Base-by-base conservation (phyloP, 139 green algal genomes). In the Dunaliella primolecta region DNA sequence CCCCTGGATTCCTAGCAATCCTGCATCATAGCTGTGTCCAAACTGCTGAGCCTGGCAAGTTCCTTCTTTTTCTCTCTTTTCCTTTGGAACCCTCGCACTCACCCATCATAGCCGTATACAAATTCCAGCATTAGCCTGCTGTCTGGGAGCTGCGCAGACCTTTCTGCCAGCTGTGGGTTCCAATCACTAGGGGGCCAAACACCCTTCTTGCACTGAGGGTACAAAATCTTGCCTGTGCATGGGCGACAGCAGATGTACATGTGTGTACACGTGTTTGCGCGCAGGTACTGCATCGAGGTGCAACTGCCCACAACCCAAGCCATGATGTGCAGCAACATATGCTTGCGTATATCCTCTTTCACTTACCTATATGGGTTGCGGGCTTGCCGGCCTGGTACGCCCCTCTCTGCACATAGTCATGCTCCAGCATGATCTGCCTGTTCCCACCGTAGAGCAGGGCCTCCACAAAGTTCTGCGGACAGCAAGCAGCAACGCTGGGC, bases 31-130 rank as follows among this genome's bases (percentile, higher is more conserved):
- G n/a, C n/a, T n/a, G n/a, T n/a, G n/a, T n/a, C n/a, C n/a, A n/a
- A n/a, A n/a, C n/a, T n/a, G n/a, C n/a, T n/a, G n/a, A n/a, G n/a
- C n/a, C n/a, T n/a, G n/a, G n/a, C n/a, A n/a, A n/a, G n/a, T n/a
- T n/a, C n/a, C n/a, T n/a, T n/a, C n/a, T n/a, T n/a, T n/a, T n/a
- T n/a, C n/a, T n/a, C n/a, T n/a, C n/a, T n/a, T n/a, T n/a, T n/a
- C n/a, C n/a, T n/a, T n/a, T n/a, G n/a, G n/a, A n/a, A n/a, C n/a
- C n/a, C 75, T 2, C 15, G 1, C 36, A 30, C 87, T 81, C 82
- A 92, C 86, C 92, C 90, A 75, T 90, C 90, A 80, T 93, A 94
- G 31, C 93, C 93, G 77, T 95, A 90, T 36, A 95, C 91, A 81
- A 91, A 95, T 37, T 94, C 90, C 31, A 95, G 90, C n/a, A 84